Evolutionary conservation across 345 rosid genomes (phyloP).

Genomic region (Clarkia xantiana): DNA sequence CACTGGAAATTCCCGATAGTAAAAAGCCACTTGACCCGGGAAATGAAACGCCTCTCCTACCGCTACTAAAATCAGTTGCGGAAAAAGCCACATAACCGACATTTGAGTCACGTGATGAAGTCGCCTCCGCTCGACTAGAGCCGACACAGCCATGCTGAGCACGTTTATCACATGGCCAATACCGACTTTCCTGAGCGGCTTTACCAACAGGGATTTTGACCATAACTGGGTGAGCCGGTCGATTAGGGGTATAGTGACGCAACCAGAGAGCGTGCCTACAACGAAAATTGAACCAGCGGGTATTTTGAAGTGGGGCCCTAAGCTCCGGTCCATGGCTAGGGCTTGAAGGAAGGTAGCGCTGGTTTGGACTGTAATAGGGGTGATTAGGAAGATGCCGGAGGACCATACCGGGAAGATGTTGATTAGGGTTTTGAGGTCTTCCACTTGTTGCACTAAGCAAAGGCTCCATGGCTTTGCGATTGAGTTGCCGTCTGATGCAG

Average conservation of each 20-base stretch:
- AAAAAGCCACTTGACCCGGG: constrained; percentile 12
- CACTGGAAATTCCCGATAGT: constrained; percentile 13
- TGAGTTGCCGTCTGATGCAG: too few species aligned
- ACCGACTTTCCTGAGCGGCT: constrained; percentile 8
- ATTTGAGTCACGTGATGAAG: constrained; percentile 22
- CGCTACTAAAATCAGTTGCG: constrained; percentile 26
- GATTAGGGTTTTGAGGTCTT: constrained; percentile 37
- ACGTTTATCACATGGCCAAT: constrained; percentile 15
- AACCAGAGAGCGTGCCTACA: constrained; percentile 10
- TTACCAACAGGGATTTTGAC: constrained; percentile 7
- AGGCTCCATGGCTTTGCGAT: constrained; percentile 29
- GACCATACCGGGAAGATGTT: constrained; percentile 29
- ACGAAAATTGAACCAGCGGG: constrained; percentile 36
- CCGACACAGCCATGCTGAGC: constrained; percentile 13
- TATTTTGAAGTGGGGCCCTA: constrained; percentile 28
- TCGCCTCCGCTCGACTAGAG: constrained; percentile 19
- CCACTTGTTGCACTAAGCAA: constrained; percentile 45
- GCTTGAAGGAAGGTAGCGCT: constrained; percentile 35
- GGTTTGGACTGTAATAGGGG: constrained; percentile 15
- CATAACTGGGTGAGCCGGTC: constrained; percentile 13
- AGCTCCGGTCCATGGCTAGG: constrained; percentile 27
- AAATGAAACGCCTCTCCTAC: constrained; percentile 20
- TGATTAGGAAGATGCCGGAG: constrained; percentile 16
- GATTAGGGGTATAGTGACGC: constrained; percentile 14
- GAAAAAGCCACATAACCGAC: constrained; percentile 36